These are phyloP conservation scores for Quercus cerris DNA, from an alignment of 306 rosid species.

Conservation along the genomic window DNA sequence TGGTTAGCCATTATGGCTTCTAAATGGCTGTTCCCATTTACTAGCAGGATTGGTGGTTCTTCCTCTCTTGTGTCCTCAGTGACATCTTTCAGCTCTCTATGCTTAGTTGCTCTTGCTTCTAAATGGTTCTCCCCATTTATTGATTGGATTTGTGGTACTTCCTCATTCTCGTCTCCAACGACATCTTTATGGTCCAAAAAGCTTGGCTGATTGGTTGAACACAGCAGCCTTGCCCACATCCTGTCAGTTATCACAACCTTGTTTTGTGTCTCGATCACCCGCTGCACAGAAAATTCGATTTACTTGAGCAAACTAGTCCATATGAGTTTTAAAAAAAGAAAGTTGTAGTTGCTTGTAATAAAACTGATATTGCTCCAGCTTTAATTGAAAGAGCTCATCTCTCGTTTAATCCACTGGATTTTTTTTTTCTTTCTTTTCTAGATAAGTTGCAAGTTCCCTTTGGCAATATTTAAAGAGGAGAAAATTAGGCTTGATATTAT, in stretches of 20 bases:
- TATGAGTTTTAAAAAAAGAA: background rate
- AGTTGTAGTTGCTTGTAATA: too few relatives aligned
- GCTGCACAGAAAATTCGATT: slow-evolving; percentile 32
- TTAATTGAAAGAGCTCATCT: too few relatives aligned
- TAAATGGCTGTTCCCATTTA: background rate
- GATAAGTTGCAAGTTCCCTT: too few relatives aligned
- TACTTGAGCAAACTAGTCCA: background rate
- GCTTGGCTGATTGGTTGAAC: slow-evolving; percentile 69
- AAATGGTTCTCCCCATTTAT: slow-evolving; percentile 13
- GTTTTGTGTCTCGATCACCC: slow-evolving; percentile 48
- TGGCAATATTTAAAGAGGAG: too few relatives aligned
- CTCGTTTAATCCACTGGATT: too few relatives aligned
- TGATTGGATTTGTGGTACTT: slow-evolving; percentile 1
- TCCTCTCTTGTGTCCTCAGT: background rate
- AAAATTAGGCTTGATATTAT: too few relatives aligned
- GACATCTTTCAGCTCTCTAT: background rate
- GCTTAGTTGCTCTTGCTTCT: background rate
- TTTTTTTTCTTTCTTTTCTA: too few relatives aligned
- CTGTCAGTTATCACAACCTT: slow-evolving; percentile 65
- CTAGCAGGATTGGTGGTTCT: background rate
- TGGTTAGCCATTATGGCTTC: background rate
- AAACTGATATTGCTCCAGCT: too few relatives aligned
- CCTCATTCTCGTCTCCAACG: slow-evolving; percentile 4
- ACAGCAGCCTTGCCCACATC: slow-evolving; percentile 75
- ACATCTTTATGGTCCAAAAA: slow-evolving; percentile 38